Evolutionary conservation across 805 yeast species (phyloP).

Genomic region (Candida quercuum): DNA sequence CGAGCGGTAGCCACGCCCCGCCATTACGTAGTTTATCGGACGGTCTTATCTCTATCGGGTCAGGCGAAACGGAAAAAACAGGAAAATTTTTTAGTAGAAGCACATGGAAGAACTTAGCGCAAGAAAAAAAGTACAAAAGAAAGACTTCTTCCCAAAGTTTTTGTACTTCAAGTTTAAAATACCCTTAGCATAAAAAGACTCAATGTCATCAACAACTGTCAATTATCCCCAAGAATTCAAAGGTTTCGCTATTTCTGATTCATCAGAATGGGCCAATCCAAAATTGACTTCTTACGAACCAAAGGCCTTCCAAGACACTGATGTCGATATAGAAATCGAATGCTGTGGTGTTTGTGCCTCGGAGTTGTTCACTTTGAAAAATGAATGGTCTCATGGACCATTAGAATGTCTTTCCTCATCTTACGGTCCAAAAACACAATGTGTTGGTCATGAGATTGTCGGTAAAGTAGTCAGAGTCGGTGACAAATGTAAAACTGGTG

Average conservation of each 20-base stretch:
- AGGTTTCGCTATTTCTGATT: constrained; percentile 51
- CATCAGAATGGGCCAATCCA: constrained; percentile 52
- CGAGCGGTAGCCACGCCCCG: no score
- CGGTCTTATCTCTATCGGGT: no score
- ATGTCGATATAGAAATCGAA: constrained; percentile 52
- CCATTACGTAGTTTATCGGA: no score
- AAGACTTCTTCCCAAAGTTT: no score
- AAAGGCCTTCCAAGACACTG: constrained; percentile 37
- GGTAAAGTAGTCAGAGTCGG: constrained; percentile 60
- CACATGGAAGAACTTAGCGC: no score
- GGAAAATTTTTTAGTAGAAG: no score
- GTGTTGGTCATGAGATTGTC: constrained; percentile 67
- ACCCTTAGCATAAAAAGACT: no score
- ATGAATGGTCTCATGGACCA: constrained; percentile 39
- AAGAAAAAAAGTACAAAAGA: no score
- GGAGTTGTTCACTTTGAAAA: constrained; percentile 48
- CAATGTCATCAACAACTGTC: constrained; percentile 20
- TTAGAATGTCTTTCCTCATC: constrained; percentile 18
- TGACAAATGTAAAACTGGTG: constrained; percentile 37
- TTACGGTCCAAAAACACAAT: constrained; percentile 33
- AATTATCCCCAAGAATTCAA: constrained; percentile 51
- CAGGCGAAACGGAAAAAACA: no score
- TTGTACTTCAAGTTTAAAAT: no score
- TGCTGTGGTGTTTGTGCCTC: constrained; percentile 68
- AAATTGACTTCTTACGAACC: constrained; percentile 45